These are phyloP conservation scores for Clavulina sp. DNA, from an alignment of 768 basidiomycete genomes.

Conservation along the genomic window DNA sequence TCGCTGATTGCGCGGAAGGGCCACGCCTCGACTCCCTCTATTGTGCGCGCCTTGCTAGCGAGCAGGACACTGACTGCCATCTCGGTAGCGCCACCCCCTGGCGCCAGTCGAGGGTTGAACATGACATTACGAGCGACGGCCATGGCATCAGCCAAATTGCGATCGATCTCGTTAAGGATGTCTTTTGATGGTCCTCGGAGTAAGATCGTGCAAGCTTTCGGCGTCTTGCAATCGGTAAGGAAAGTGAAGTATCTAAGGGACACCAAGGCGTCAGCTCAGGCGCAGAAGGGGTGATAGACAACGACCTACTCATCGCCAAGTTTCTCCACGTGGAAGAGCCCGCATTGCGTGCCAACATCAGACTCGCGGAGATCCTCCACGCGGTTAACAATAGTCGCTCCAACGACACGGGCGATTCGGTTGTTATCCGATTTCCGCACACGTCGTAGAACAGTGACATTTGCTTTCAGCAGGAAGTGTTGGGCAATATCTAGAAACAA, in stretches of 20 bases:
- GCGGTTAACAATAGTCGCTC: slow-evolving; percentile 93
- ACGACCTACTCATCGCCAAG: slow-evolving; percentile 72
- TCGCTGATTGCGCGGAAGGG: slow-evolving; percentile 87
- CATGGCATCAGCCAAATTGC: slow-evolving; percentile 96
- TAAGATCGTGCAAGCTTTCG: slow-evolving; percentile 95
- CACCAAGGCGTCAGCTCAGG: background rate
- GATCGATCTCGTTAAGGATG: slow-evolving; percentile 93
- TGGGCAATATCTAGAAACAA: slow-evolving; percentile 65
- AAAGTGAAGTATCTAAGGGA: slow-evolving; percentile 78
- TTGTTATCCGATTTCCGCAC: slow-evolving; percentile 99
- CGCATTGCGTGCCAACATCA: slow-evolving; percentile 86
- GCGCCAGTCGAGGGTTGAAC: slow-evolving; percentile 86
- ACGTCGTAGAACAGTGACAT: slow-evolving; percentile 87
- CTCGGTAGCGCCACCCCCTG: slow-evolving; percentile 94
- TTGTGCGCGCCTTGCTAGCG: slow-evolving; percentile 47
- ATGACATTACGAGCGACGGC: slow-evolving; percentile 91
- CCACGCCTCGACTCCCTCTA: slow-evolving; percentile 81
- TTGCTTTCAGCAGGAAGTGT: slow-evolving; percentile 69
- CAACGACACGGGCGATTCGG: slow-evolving; percentile 87
- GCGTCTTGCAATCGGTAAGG: slow-evolving; percentile 74
- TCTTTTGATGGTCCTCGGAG: slow-evolving; percentile 97
- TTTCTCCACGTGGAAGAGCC: slow-evolving; percentile 93
- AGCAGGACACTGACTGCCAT: slow-evolving; percentile 91
- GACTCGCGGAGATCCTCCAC: slow-evolving; percentile 84
- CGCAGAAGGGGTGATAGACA: background rate